Evolutionary conservation across 2,329 filamentous ascomycete genomes (phyloP), one percentile per base, ranked within the genome.

Genomic region (Hortaea werneckii): DNA sequence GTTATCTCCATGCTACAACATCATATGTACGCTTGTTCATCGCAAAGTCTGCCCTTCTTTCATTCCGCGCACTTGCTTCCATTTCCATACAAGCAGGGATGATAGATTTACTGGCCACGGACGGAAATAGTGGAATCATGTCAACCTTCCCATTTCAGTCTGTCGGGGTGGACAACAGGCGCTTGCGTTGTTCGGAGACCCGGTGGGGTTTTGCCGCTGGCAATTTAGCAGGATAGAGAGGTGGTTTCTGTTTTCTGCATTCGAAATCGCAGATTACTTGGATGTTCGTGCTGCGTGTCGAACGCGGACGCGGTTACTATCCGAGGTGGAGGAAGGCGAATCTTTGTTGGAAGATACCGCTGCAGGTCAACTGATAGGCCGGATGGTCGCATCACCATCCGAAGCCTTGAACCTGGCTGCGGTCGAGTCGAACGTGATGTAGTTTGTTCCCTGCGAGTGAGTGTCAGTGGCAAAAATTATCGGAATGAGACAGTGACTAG

Each of bases 271-370:
- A 20, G 20, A 20, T 20, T 20, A 20, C 20, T 20, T 20, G 20
- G 20, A 20, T 20, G 20, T 20, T 20, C 20, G 30, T 43, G 13
- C 30, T 8, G 43, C 35, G 9, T 26, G 7, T 6, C 43, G 9
- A n/a, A 44, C 43, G 29, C 40, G 43, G 10, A 44, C 43, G 20
- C 11, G 40, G 27, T 44, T 37, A 12, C 43, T 20, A n/a, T n/a
- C 32, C 8, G 8, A n/a, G 9, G 32, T n/a, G n/a, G 43, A 44
- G 10, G 43, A 44, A 5, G 43, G 7, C 8, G 37, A 20, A 10
- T 8, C 11, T 13, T 10, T 8, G 37, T 10, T 39, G 37, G 9
- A 9, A 10, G 37, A 39, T 39, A 13, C 10, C 10, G 20, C 37
- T 39, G 37, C 37, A 10, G 9, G 10, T 8, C 8, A n/a, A n/a